Conservation (phyloP, 1,284 basidiomycete genomes). For the Heterobasidion parviporum region DNA sequence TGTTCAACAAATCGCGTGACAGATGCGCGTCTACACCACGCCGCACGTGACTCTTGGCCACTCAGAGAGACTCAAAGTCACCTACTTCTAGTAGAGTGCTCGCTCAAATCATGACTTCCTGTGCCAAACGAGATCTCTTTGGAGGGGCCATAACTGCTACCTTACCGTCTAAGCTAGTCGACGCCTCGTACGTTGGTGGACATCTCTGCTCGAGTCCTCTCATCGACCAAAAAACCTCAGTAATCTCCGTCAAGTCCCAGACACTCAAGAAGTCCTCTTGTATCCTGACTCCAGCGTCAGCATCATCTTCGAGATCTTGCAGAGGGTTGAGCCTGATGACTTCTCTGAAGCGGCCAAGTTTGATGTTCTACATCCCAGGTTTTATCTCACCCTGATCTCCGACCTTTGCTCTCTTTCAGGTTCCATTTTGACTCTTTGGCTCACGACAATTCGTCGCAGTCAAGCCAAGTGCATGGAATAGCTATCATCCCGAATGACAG, state of each 20-base stretch:
- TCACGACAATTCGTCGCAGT: slow-evolving; percentile 80
- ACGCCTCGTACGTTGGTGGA: slow-evolving; percentile 71
- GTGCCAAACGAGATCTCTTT: slow-evolving; percentile 37
- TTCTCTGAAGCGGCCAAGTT: slow-evolving; percentile 64
- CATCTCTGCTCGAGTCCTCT: neutral
- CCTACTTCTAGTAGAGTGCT: neutral
- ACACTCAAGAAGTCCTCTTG: slow-evolving; percentile 93
- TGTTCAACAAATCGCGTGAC: neutral
- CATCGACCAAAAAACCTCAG: slow-evolving; percentile 32
- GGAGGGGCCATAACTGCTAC: slow-evolving; percentile 75
- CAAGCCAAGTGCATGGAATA: slow-evolving; percentile 38
- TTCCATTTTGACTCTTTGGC: slow-evolving; percentile 91
- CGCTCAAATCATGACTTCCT: slow-evolving; percentile 12
- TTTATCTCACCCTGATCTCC: neutral
- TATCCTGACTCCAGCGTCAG: slow-evolving; percentile 64
- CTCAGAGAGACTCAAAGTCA: no score
- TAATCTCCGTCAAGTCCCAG: slow-evolving; percentile 88
- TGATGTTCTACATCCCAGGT: slow-evolving; percentile 14
- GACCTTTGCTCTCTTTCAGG: slow-evolving; percentile 30
- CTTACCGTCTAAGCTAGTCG: slow-evolving; percentile 57
- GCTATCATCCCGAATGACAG: slow-evolving; percentile 31
- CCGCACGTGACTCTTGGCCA: neutral
- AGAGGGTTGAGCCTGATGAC: slow-evolving; percentile 57
- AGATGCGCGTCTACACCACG: neutral
- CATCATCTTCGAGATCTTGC: slow-evolving; percentile 82